Evolutionary conservation across 768 basidiomycete genomes (phyloP), one percentile per base, ranked within the genome.

Genomic region (Boletales sp.): DNA sequence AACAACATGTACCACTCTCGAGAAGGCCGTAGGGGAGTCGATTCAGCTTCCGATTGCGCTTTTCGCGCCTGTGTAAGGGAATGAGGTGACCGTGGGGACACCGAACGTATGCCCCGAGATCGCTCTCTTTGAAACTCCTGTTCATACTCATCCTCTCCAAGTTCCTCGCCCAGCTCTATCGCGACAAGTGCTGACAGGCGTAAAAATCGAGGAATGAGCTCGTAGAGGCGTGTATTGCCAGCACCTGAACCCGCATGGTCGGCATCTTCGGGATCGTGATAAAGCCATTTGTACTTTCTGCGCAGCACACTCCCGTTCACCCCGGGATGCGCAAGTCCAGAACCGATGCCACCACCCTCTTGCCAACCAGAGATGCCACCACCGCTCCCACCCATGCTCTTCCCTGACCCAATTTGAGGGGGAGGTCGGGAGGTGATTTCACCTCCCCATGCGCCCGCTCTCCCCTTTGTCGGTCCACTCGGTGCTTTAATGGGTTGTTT

Each of bases 1-100:
- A 92, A 74, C 12, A 94, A 75, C 69, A 86, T 75, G 66, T 91
- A 94, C 91, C 91, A 94, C 55, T 83, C 82, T 21, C 79, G 70
- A 24, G 88, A 84, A 0, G 90, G 90, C 2, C 75, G 73, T 31
- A 88, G 65, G 0, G 85, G 83, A n/a, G 69, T 60, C 5, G 72
- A 73, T 39, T 75, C 75, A 57, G 71, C 66, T 51, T 71, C 63
- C 6, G 65, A 65, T 36, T 65, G 69, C 32, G 65, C 48, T 47
- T 64, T 58, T 19, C 61, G 61, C 35, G 47, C 39, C 0, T 47
- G 51, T 8, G 47, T 17, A 9, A 58, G 40, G 5, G 55, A 47
- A 2, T 39, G 48, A 18, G 66, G 52, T 18, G 59, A 54, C 10
- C 34, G 32, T 0, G 57, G 56, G 1, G 58, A 51, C 8, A 17